Base-by-base conservation (phyloP, 2,329 filamentous ascomycete genomes). In the Fusarium pseudoanthophilum region DNA sequence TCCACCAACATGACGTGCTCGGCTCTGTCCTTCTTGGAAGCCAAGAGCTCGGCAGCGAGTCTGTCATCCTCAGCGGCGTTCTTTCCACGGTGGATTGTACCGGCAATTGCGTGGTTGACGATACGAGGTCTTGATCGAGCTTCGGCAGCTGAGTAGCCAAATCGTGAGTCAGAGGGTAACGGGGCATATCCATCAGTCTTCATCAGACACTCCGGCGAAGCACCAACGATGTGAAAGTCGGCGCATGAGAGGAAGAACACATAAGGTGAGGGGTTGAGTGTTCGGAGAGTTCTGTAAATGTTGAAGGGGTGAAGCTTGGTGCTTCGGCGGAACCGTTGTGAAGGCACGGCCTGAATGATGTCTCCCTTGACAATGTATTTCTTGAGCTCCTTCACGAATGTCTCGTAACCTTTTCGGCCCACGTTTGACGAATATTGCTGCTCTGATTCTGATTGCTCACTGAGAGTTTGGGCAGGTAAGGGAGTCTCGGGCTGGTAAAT, bases 1-100 rank as follows among this genome's bases (percentile, higher is more conserved):
- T 99, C 95, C 52, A 98, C 96, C 76, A 99, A 86, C 96, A 99
- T 99, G 79, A 98, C 95, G 85, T 98, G 95, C 84, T 97, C 94
- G 57, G 94, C 94, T 60, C 94, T 91, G 85, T 99, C 96, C 84
- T 99, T 98, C 69, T 77, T 78, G 1, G 75, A 97, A 87, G 66
- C 69, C 40, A 66, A 61, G 92, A 97, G 78, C 86, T 89, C 53
- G 91, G 89, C 66, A 97, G 89, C 83, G 21, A 85, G 86, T 75
- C 92, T 91, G 80, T 99, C 96, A 79, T 98, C 94, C 79, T 94
- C 92, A 6, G 91, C 85, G 3, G 92, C 94, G 78, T 90, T 90
- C 69, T 72, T 72, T 53, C 95, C 95, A 76, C 96, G 91, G 84
- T 93, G 95, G 63, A 98, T 95, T 0, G 96, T 99, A 61, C 96